Conservation (phyloP, 345 rosid species). For the Erucastrum elatum region DNA sequence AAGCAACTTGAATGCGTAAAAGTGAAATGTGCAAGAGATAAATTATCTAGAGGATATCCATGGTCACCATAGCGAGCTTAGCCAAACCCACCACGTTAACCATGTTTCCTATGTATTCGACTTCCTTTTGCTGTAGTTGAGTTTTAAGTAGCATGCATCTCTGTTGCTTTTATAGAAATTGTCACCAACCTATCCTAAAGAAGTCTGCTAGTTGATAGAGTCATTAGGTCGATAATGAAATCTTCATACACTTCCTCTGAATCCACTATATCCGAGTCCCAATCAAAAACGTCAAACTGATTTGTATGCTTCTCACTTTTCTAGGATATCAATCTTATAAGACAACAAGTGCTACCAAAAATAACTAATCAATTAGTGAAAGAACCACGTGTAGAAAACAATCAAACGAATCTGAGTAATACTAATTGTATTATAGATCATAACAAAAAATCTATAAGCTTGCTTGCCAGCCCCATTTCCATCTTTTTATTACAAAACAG, state of each 20-base stretch:
- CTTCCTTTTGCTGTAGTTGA: neutral
- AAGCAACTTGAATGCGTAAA: neutral
- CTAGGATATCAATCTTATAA: neutral
- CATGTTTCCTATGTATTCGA: neutral
- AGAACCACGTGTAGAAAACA: neutral
- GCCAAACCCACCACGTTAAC: neutral
- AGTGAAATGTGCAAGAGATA: neutral
- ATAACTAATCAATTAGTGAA: neutral
- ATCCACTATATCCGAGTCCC: neutral
- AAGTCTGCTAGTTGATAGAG: neutral
- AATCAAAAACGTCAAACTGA: neutral
- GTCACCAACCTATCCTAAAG: neutral
- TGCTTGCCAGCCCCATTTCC: neutral
- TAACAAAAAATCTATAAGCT: neutral
- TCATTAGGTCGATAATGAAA: neutral
- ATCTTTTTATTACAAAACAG: neutral
- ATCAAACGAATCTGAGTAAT: neutral
- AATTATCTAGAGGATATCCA: neutral
- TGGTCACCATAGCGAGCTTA: neutral
- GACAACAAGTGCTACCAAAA: neutral
- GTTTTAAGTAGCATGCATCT: neutral
- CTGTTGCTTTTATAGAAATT: neutral
- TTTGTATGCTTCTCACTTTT: neutral
- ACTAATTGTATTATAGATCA: neutral
- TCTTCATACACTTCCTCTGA: neutral